Conservation (phyloP, 805 yeast species). For the Saccharomycopsis sp. region DNA sequence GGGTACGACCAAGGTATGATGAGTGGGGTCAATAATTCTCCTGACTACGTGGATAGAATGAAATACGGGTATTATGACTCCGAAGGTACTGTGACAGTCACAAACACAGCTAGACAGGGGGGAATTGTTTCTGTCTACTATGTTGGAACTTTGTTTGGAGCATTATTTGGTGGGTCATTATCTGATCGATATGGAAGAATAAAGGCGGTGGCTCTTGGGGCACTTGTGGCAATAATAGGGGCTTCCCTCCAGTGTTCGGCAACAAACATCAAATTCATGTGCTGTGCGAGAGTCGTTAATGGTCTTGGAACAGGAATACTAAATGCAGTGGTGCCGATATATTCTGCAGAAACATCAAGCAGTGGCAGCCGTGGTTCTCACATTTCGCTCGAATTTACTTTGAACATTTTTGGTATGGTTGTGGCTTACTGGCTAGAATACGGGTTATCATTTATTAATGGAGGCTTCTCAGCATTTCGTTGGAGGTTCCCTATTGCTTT, state of each 20-base stretch:
- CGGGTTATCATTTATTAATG: constrained; percentile 51
- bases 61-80: constrained; percentile 49
- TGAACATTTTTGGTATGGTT: constrained; percentile 64
- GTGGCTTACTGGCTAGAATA: constrained; percentile 70
- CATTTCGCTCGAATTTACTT: constrained; percentile 63
- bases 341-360: constrained; percentile 69
- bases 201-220: constrained; percentile 46
- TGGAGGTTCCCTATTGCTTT: constrained; percentile 78
- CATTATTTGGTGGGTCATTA: constrained; percentile 48
- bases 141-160: constrained; percentile 58
- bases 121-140: constrained; percentile 62
- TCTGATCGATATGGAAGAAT: constrained; percentile 63
- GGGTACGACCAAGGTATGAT: constrained; percentile 78
- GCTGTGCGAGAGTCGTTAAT: constrained; percentile 61
- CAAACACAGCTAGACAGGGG: constrained; percentile 58
- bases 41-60: constrained; percentile 53
- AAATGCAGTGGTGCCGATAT: constrained; percentile 71
- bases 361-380: constrained; percentile 59
- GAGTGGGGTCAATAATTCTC: constrained; percentile 44
- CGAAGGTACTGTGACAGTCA: constrained; percentile 27
- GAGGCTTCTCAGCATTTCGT: constrained; percentile 34
- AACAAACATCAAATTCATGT: constrained; percentile 62
- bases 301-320: constrained; percentile 71
- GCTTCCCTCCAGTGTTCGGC: constrained; percentile 44
- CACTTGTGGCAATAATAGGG: constrained; percentile 53